These are phyloP conservation scores for Anacardium occidentale DNA, from an alignment of 345 rosid species.

Conservation along the genomic window DNA sequence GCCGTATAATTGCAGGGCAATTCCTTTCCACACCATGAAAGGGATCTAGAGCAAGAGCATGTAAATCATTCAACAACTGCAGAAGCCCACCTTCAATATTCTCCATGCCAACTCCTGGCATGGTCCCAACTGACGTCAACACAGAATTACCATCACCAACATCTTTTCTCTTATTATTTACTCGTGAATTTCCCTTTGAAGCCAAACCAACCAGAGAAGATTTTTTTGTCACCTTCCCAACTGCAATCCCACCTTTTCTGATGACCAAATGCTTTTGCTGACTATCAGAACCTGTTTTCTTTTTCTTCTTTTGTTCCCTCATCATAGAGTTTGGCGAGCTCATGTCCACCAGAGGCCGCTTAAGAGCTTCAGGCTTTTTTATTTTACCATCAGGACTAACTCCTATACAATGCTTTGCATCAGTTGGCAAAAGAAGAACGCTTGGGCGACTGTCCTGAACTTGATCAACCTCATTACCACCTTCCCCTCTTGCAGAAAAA, in stretches of 20 bases:
- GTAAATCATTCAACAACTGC: constrained; percentile 65
- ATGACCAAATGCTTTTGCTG: constrained; percentile 43
- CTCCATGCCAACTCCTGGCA: constrained; percentile 24
- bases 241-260: constrained; percentile 41
- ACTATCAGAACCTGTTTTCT: constrained; percentile 41
- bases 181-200: constrained; percentile 29
- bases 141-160: constrained; percentile 23
- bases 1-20: constrained; percentile 44
- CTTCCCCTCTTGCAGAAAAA: constrained; percentile 33
- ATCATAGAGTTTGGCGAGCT: constrained; percentile 36
- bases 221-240: constrained; percentile 31
- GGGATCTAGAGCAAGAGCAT: constrained; percentile 74
- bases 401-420: constrained; percentile 40
- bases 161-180: constrained; percentile 43
- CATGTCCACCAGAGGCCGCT: constrained; percentile 47
- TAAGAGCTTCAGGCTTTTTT: constrained; percentile 53
- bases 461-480: constrained; percentile 32
- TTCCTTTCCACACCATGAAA: constrained; percentile 55
- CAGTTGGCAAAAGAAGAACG: constrained; percentile 33
- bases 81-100: constrained; percentile 43
- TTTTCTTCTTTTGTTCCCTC: constrained; percentile 61
- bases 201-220: constrained; percentile 33
- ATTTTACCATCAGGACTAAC: constrained; percentile 34
- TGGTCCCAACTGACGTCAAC: constrained; percentile 23
- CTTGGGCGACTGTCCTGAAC: constrained; percentile 27